Evolutionary conservation across 768 basidiomycete species (phyloP), one percentile per base, ranked within the genome.

Genomic region (Amanita rubescens): DNA sequence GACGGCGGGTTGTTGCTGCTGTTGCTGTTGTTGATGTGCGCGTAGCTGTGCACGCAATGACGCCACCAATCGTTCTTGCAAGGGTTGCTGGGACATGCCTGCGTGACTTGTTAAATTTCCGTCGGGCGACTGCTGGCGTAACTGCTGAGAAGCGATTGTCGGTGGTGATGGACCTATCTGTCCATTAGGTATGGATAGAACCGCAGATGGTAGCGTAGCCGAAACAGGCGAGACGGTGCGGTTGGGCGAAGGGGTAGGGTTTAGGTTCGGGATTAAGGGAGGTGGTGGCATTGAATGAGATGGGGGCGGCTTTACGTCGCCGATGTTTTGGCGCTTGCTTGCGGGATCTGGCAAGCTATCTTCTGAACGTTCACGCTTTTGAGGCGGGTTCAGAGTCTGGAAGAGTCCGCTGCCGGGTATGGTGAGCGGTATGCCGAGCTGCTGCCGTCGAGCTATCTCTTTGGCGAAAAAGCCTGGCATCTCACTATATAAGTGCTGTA

Each of bases 321-420:
- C 87, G 0, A 81, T 81, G 60, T 89, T 83, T 17, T 82, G 75
- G 15, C 87, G 76, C 65, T 90, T 89, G 64, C 75, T 78, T 37
- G 70, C 69, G 20, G 60, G 47, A 22, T 76, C 76, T 3, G 58
- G 50, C 30, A 51, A 11, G 22, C 53, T 30, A 41, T 85, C 84
- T 12, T 82, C 82, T 2, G 77, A 65, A 35, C 85, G 73, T 41
- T 81, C 80, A 51, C 87, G 82, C 62, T 88, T 88, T 2, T 63
- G 68, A 49, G 41, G 24, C 34, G 53, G 51, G 34, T 51, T 43
- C 17, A 41, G 51, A 24, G 54, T 35, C 47, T 64, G 64, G 39
- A 47, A 41, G 46, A 42, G 20, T 19, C 44, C 49, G 44, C 34
- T 50, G 22, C 49, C 32, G 35, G 58, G 34, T n/a, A 55, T 11